phyloP scores from a whole-genome alignment of 2,329 filamentous ascomycete species.

The Calonectria fujianensis region DNA sequence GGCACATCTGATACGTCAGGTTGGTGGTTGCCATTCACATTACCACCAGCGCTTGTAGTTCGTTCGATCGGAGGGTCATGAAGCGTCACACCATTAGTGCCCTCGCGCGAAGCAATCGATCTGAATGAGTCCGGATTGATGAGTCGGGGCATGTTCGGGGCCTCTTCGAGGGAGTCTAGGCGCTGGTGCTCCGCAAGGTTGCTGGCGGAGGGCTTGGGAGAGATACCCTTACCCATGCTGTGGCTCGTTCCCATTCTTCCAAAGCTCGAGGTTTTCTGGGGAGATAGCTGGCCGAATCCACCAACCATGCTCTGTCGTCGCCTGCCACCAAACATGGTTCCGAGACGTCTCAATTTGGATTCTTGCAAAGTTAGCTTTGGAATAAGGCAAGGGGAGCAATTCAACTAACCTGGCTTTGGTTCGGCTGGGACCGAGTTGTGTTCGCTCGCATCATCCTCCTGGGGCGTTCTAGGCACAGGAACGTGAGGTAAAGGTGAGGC shows the following conservation, averaged over 20 bases:
- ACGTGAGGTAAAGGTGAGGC: constrained; percentile 30
- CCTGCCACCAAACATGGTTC: constrained; percentile 79
- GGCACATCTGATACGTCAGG: constrained; percentile 71
- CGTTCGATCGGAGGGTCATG: constrained; percentile 57
- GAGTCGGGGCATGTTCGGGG: constrained; percentile 64
- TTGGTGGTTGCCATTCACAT: constrained; percentile 69
- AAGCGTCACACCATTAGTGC: constrained; percentile 66
- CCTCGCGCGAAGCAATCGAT: constrained; percentile 61
- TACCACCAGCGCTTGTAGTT: constrained; percentile 55
- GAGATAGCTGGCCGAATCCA: constrained; percentile 75
- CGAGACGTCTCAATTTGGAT: constrained; percentile 77
- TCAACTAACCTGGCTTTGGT: constrained; percentile 61
- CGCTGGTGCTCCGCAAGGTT: constrained; percentile 74
- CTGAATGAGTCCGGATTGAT: constrained; percentile 55
- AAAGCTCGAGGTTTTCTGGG: constrained; percentile 74
- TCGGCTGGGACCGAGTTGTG: constrained; percentile 60
- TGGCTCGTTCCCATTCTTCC: constrained; percentile 80
- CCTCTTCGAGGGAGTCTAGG: constrained; percentile 75
- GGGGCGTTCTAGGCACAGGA: constrained; percentile 42
- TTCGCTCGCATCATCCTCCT: constrained; percentile 64
- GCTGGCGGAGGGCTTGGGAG: constrained; percentile 75
- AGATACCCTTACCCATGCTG: constrained; percentile 67
- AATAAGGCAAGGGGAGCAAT: background rate
- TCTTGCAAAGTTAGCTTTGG: constrained; percentile 60
- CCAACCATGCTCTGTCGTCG: constrained; percentile 80